A percentile compares a stretch with the other conserved stretches of the same genome.
Evolutionary conservation across 2,329 filamentous ascomycete species (phyloP).

Genomic region (Ophiostoma montium): DNA sequence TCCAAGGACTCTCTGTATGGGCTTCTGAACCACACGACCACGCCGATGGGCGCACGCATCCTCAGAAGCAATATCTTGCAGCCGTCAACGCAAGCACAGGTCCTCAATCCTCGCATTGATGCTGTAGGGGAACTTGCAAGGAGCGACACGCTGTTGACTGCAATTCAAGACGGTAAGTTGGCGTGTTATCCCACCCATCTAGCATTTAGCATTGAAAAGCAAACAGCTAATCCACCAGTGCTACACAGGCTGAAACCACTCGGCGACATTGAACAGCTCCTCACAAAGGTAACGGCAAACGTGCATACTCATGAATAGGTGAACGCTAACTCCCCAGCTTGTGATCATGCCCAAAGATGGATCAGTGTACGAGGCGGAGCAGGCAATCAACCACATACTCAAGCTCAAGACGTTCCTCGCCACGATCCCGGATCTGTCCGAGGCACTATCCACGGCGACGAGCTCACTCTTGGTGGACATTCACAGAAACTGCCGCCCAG

Average conservation of each 20-base stretch:
- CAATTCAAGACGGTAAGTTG: slow-evolving; percentile 48
- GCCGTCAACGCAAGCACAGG: slow-evolving; percentile 57
- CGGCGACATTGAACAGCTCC: slow-evolving; percentile 62
- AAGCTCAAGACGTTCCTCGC: slow-evolving; percentile 71
- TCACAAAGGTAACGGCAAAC: slow-evolving; percentile 55
- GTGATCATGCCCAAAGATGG: slow-evolving; percentile 56
- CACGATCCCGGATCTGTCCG: slow-evolving; percentile 50
- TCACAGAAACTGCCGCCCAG: slow-evolving; percentile 52
- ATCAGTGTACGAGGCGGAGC: slow-evolving; percentile 56
- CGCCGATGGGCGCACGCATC: slow-evolving; percentile 76
- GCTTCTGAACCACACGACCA: slow-evolving; percentile 69
- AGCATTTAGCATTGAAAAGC: rapidly evolving
- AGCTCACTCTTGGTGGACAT: slow-evolving; percentile 54
- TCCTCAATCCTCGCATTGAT: slow-evolving; percentile 61
- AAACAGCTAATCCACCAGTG: slow-evolving; percentile 5
- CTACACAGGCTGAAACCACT: slow-evolving; percentile 42
- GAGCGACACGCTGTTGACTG: slow-evolving; percentile 74
- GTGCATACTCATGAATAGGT: background rate
- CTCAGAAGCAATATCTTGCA: slow-evolving; percentile 79
- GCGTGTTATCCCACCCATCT: background rate
- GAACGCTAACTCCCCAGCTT: slow-evolving; percentile 33
- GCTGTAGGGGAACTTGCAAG: slow-evolving; percentile 69
- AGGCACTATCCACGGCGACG: slow-evolving; percentile 50
- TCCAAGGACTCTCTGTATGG: slow-evolving; percentile 77
- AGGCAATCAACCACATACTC: slow-evolving; percentile 74